Evolutionary conservation across 1,284 basidiomycete species (phyloP).

Genomic region (Crepidotus sp.): DNA sequence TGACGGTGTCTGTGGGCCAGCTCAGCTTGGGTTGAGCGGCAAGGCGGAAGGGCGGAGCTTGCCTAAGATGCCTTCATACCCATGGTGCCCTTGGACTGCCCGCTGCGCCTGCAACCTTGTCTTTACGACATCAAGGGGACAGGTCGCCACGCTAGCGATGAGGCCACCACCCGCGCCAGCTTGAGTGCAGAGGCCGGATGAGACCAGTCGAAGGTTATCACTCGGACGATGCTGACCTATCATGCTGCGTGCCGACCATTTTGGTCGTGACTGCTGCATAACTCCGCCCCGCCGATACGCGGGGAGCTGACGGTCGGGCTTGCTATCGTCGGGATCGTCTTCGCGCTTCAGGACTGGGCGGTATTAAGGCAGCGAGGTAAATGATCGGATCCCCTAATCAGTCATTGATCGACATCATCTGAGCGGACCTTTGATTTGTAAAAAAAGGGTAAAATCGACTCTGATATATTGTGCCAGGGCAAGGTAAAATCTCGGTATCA

Average conservation of each 20-base stretch:
- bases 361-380: not conserved
- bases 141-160: constrained; percentile 89
- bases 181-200: constrained; percentile 23
- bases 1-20: constrained; percentile 53
- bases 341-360: constrained; percentile 13
- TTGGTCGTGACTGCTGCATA: constrained; percentile 48
- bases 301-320: constrained; percentile 30
- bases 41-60: constrained; percentile 23
- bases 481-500: too few species aligned
- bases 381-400: constrained; percentile 1
- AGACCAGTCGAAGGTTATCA: constrained; percentile 8
- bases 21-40: constrained; percentile 4
- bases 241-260: constrained; percentile 71
- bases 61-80: constrained; percentile 74
- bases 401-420: too few species aligned
- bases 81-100: constrained; percentile 51
- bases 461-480: too few species aligned
- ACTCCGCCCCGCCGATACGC: constrained; percentile 54
- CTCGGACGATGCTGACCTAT: constrained; percentile 39
- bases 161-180: constrained; percentile 84
- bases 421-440: too few species aligned
- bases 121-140: constrained; percentile 96
- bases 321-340: constrained; percentile 24
- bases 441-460: too few species aligned
- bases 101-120: constrained; percentile 92